Base-by-base conservation (phyloP, 225 moss, liverwort and hornwort genomes). In the Anthoceros angustus region DNA sequence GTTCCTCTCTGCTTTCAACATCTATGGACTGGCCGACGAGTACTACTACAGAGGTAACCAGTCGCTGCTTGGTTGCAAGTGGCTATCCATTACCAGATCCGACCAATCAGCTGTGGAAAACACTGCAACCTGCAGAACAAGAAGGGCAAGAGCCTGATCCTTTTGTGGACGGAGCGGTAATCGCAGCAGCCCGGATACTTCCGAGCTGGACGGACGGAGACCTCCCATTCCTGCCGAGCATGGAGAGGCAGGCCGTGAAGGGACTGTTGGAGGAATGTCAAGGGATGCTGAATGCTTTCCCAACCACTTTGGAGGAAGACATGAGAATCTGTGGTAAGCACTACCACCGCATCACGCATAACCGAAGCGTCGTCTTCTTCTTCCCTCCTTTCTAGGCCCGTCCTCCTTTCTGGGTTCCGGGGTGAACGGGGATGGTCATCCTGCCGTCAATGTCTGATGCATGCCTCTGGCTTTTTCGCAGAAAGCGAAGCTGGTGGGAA, bases 191-290 rank as follows among this genome's bases (percentile, higher is more conserved):
- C 66, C 80, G 88, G 32, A 84, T 78, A 20, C 69, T 98, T 55
- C 92, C 92, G 66, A 98, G 74, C 42, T 98, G 95, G 95, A 79
- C 67, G 68, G 95, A 92, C 42, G 79, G 76, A 69, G 95, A 98
- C 73, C 73, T 87, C 8, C 84, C 92, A 15, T 89, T 76, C 71
- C 82, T 89, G n/a, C 95, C 95, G 8, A 89, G 91, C 78, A 74
- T 77, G 40, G 95, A 98, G 77, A 86, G 91, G 63, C 82, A 77
- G 62, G 86, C 95, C 63, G 82, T 85, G 40, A 86, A 74, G 66
- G 85, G 79, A 64, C 71, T 92, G 73, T 85, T 87, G 69, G 72
- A 77, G 21, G 89, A 98, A 72, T 89, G 95, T 67, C 74, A 76
- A 72, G 77, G 79, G 43, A 75, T 89, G 42, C 84, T 98, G 67